Base-by-base conservation (phyloP, 2,329 filamentous ascomycete species). In the Fusarium torulosum region DNA sequence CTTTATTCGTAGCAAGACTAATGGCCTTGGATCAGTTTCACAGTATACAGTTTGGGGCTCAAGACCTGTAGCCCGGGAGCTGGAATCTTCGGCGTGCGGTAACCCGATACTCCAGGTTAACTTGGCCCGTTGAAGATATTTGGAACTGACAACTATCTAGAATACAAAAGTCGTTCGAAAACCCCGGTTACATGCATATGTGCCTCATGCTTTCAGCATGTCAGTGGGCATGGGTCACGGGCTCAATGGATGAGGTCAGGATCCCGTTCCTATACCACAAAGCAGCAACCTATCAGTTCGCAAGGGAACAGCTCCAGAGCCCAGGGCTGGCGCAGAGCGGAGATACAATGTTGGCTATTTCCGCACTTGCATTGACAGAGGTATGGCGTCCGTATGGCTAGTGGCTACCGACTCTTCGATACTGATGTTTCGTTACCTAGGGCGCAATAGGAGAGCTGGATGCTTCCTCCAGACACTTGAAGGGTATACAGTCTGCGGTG, bases 201-300 rank as follows among this genome's bases (percentile, higher is more conserved):
- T 81, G 80, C 23, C 70, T 83, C 46, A 78, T 82, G 63, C 75
- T 83, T 63, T 82, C 81, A 20, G 79, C 79, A 23, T 78, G 81
- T 51, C 81, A 83, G 51, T 82, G 80, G 79, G 79, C 80, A 23
- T 83, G 81, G 81, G 77, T 80, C 44, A 82, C 79, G 4, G 81
- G 81, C 29, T 80, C 80, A 51, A 78, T 80, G 68, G 81, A 82
- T 52, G 76, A 80, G 51, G 80, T 82, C 66, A 78, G 79, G 66
- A 75, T 82, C 21, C 79, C 81, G 13, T 82, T 82, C 65, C 75
- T 82, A 51, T 81, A 83, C 57, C 81, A 82, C 70, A 83, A 83
- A 65, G 75, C 81, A 25, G 79, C 81, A 46, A 81, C 81, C 13
- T 83, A 83, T 70, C 78, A 80, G 53, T 83, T 82, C 59, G 80